Evolutionary conservation across 108 stramenopile genomes (phyloP), one percentile per base, ranked within the genome.

Genomic region (Parmales sp.): DNA sequence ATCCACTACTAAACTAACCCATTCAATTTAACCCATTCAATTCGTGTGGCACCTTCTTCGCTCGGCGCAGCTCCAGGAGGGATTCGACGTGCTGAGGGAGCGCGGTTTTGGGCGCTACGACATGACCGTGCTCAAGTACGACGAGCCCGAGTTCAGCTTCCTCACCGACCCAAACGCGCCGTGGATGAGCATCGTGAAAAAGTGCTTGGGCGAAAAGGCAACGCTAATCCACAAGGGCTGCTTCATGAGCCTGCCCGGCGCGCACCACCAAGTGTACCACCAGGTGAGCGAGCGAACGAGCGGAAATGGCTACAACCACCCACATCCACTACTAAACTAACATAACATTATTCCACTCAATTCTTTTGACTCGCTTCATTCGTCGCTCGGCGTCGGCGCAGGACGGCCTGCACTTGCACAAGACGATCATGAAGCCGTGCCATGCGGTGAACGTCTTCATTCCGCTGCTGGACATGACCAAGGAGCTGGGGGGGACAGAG

Each of bases 381-480:
- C n/a, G n/a, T n/a, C n/a, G n/a, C n/a, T n/a, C n/a, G n/a, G n/a
- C n/a, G n/a, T n/a, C n/a, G n/a, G n/a, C n/a, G n/a, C 49, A 90
- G 73, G 91, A 92, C 74, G 91, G 91, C 18, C 71, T 85, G n/a
- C 91, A 92, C 74, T 71, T 92, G 64, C 85, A 78, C 46, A 82
- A 74, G 34, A 86, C 85, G 67, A 69, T 64, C 7, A 88, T 90
- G 51, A 76, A 74, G 43, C 88, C 88, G 1, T 90, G 89, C 46
- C 89, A 90, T 74, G 88, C 88, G 11, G 80, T 93, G 18, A 93
- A 93, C 76, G 92, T 93, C 19, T 93, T 93, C 72, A 81, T 90
- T 28, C 92, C 92, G 1, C 69, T 93, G 38, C 80, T 93, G 6
- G 92, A 93, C 69, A 65, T 86, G 23, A 76, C 71, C 38, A 72